These are phyloP conservation scores for Pseudozyma thailandica DNA, from an alignment of 1,284 basidiomycete species.

Conservation along the genomic window DNA sequence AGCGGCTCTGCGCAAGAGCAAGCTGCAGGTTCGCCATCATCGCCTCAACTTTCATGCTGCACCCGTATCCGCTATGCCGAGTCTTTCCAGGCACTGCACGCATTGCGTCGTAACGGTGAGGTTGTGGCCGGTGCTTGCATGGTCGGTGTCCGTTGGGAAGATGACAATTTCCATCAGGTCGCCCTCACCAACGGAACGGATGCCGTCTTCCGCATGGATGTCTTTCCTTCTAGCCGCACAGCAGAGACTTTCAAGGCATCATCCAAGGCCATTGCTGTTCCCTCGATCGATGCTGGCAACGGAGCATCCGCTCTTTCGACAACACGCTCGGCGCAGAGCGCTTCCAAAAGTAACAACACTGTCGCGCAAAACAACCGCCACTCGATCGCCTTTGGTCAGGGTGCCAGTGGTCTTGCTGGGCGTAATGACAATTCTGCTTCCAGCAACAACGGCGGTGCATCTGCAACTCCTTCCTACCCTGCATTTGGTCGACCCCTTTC, in stretches of 20 bases:
- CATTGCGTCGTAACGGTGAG: conserved; percentile 53
- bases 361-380: conserved; percentile 19
- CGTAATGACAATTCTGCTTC: conserved; percentile 9
- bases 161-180: conserved; percentile 57
- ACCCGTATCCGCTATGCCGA: conserved; percentile 47
- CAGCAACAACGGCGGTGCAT: conserved; percentile 1
- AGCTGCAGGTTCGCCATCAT: conserved; percentile 20
- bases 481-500: conserved; percentile 46
- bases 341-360: background rate
- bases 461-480: conserved; percentile 14
- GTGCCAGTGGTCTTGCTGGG: conserved; percentile 9
- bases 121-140: conserved; percentile 52
- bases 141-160: conserved; percentile 59
- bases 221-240: conserved; percentile 35
- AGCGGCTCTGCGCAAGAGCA: conserved; percentile 45
- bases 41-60: conserved; percentile 34
- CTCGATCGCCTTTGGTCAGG: conserved; percentile 27
- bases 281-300: conserved; percentile 21
- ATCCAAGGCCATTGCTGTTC: conserved; percentile 30
- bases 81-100: conserved; percentile 55
- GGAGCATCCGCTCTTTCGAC: conserved; percentile 18
- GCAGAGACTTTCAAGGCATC: conserved; percentile 36
- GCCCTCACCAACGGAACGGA: conserved; percentile 51
- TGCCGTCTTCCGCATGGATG: conserved; percentile 52
- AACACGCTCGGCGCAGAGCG: conserved; percentile 5